Base-by-base conservation (phyloP, 139 green algal species). In the Trebouxia sp. region DNA sequence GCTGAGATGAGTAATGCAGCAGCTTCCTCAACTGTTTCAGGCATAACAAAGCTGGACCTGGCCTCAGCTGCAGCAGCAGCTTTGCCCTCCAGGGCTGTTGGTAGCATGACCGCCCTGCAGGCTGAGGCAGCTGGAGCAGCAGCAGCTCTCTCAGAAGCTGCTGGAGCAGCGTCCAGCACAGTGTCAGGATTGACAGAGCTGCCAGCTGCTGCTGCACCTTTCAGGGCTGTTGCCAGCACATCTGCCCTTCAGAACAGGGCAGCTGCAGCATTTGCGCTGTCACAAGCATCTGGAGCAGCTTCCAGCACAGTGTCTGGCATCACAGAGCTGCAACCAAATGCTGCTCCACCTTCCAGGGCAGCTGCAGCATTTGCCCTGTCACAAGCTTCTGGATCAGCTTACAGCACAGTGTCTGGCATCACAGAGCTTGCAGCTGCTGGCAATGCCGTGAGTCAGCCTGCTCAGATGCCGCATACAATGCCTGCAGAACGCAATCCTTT, bases 401-500 rank as follows among this genome's bases (percentile, higher is more conserved):
- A 32, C 32, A 72, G 62, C 62, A 45, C 32, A n/a, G 62, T 72
- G 5, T 72, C 62, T 43, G 62, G 62, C 62, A 72, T 72, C 15
- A 72, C 62, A 45, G 62, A 72, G 62, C 12, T 72, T 9, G 62
- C 32, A 72, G 62, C 62, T 43, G 62, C 62, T 30, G 62, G 62
- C 24, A 35, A 32, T 45, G 37, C 9, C 35, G 20, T 72, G 62
- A 41, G 14, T 39, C n/a, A 72, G 9, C 11, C 20, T 72, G 62
- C 32, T 43, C n/a, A 35, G 17, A 22, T 12, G 12, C 32, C 20
- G n/a, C 56, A 28, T 72, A 35, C 35, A n/a, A n/a, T n/a, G n/a
- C n/a, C n/a, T 42, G 20, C 62, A 26, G 62, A 6, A 22, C 0
- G n/a, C 10, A 28, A 72, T 32, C 62, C 62, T 6, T 70, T 43